A percentile compares a stretch with the other conserved stretches of the same genome.
phyloP scores from a whole-genome alignment of 73 alveolate genomes.

The Paramecium biaurelia region DNA sequence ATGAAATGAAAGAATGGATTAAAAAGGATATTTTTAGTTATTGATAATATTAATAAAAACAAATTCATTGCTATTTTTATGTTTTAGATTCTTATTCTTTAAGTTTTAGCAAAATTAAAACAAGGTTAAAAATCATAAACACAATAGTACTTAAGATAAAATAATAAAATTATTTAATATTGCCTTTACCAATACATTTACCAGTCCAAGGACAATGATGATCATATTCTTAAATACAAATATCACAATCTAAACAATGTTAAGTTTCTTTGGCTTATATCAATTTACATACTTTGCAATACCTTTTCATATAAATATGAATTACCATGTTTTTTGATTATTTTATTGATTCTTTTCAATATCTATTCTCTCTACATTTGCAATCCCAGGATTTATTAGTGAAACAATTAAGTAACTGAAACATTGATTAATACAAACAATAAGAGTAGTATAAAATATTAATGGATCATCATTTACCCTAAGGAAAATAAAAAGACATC shows the following conservation, averaged over 20 bases:
- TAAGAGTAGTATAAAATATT: neutral
- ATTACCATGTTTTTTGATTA: neutral
- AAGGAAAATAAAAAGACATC: constrained; percentile 16
- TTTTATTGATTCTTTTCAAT: neutral
- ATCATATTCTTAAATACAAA: constrained; percentile 69
- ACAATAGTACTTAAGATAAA: constrained; percentile 51
- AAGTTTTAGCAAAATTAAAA: neutral
- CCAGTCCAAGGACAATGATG: constrained; percentile 90
- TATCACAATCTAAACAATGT: constrained; percentile 80
- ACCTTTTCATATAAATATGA: neutral
- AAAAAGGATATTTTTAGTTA: neutral
- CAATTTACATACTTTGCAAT: constrained; percentile 65
- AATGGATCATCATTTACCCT: neutral
- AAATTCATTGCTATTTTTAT: neutral
- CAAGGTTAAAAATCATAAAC: constrained; percentile 45
- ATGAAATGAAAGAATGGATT: too few relatives aligned
- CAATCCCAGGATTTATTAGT: constrained; percentile 35
- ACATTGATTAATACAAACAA: neutral
- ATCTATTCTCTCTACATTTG: constrained; percentile 1
- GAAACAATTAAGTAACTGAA: constrained; percentile 26
- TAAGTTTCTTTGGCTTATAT: constrained; percentile 35
- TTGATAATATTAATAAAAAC: neutral
- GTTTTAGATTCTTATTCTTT: neutral
- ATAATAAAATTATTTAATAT: constrained; percentile 56
- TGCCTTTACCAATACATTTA: constrained; percentile 74